Conservation (phyloP, 1,139 yeast genomes). For the Geotrichum cucujoidarum region DNA sequence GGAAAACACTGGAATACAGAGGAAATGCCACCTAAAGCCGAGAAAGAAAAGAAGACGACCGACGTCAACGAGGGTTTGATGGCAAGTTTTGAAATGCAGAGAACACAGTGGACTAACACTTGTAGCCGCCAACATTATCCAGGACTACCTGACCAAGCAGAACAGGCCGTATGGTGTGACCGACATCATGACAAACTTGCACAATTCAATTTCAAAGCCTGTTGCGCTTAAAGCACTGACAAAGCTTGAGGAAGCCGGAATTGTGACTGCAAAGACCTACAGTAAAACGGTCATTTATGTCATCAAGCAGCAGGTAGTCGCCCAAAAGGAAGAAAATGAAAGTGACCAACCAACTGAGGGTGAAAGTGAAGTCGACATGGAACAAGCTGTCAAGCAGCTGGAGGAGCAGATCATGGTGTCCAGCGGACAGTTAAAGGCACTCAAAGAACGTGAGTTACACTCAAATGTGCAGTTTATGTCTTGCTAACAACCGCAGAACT, state of each 20-base stretch:
- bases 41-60: constrained; percentile 7
- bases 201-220: constrained; percentile 34
- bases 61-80: constrained; percentile 19
- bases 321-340: constrained; percentile 3
- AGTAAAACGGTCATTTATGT: constrained; percentile 39
- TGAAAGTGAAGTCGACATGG: constrained; percentile 20
- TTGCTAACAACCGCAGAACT: constrained; percentile 6
- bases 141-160: constrained; percentile 36
- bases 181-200: constrained; percentile 39
- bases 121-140: constrained; percentile 23
- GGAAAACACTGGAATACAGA: too few species aligned
- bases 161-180: constrained; percentile 42
- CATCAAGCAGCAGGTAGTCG: constrained; percentile 28
- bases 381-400: constrained; percentile 20
- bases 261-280: constrained; percentile 34
- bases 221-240: constrained; percentile 34
- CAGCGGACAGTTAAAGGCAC: constrained; percentile 16
- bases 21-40: constrained; percentile 16
- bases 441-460: constrained; percentile 19
- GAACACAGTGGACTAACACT: background rate
- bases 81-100: too few species aligned
- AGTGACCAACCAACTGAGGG: constrained; percentile 5
- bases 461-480: background rate
- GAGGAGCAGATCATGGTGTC: constrained; percentile 20
- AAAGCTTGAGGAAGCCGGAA: constrained; percentile 29